A percentile compares a stretch with the other conserved stretches of the same genome.
Conservation (phyloP, 805 yeast genomes). For the Brettanomyces sp. region DNA sequence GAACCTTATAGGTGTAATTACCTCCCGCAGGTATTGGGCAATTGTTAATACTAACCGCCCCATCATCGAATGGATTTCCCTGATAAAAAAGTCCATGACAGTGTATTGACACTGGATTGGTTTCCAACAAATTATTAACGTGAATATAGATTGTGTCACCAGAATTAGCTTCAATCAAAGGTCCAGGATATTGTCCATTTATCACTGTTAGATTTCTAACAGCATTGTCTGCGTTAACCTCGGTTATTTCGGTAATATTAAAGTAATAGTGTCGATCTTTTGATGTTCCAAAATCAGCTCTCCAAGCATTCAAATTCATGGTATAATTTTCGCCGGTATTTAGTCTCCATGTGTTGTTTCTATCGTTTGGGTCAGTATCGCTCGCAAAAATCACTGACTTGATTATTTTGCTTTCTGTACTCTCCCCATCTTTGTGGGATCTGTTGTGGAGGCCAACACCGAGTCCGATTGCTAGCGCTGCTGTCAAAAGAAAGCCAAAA, state of each 20-base stretch:
- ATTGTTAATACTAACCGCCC: slow-evolving; percentile 12
- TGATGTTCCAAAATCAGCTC: slow-evolving; percentile 4
- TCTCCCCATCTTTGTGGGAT: slow-evolving; percentile 8
- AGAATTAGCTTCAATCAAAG: slow-evolving; percentile 12
- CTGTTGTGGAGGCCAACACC: slow-evolving; percentile 7
- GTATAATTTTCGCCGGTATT: slow-evolving; percentile 8
- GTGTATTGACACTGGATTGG: slow-evolving; percentile 14
- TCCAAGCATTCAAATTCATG: slow-evolving; percentile 6
- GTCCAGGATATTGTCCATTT: slow-evolving; percentile 16
- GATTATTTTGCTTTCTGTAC: too few relatives aligned
- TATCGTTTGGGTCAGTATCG: slow-evolving; percentile 19
- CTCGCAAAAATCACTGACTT: background rate
- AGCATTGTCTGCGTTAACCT: background rate
- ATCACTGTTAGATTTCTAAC: slow-evolving; percentile 12
- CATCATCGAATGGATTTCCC: slow-evolving; percentile 15
- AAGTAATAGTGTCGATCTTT: slow-evolving; percentile 10
- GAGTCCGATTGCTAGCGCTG: slow-evolving; percentile 5
- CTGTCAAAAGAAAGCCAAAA: slow-evolving; percentile 18
- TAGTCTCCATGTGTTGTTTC: slow-evolving; percentile 7
- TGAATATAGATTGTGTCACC: slow-evolving; percentile 14
- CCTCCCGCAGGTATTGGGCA: slow-evolving; percentile 13
- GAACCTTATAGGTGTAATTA: slow-evolving; percentile 12
- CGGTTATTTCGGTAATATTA: slow-evolving; percentile 3
- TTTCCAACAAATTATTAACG: slow-evolving; percentile 7
- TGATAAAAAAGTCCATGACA: slow-evolving; percentile 15